Conservation (phyloP, 495 filamentous ascomycete genomes). For the Tuber aestivum region DNA sequence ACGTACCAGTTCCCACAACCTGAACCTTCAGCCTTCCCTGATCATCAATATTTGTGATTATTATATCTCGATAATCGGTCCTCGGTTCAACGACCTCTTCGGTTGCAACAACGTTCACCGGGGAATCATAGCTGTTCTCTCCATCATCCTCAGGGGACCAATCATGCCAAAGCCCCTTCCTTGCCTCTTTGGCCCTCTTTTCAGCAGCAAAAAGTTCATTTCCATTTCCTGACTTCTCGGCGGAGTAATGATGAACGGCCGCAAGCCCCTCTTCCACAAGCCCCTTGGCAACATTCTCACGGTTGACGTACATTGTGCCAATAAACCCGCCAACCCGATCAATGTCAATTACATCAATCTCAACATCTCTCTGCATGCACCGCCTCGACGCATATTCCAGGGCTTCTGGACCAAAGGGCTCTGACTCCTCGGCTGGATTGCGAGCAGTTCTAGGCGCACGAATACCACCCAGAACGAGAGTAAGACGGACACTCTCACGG, state of each 20-base stretch:
- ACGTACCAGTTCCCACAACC: constrained; percentile 58
- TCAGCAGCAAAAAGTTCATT: constrained; percentile 83
- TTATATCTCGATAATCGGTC: constrained; percentile 85
- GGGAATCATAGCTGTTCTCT: constrained; percentile 46
- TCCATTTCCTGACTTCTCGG: constrained; percentile 86
- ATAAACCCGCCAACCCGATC: constrained; percentile 98
- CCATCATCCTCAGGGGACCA: constrained; percentile 71
- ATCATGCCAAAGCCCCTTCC: constrained; percentile 86
- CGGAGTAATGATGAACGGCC: constrained; percentile 85
- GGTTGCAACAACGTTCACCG: constrained; percentile 35
- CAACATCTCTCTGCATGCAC: constrained; percentile 89
- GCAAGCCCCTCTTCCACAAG: constrained; percentile 92
- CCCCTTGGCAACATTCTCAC: constrained; percentile 90
- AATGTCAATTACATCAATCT: constrained; percentile 89
- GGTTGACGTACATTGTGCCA: constrained; percentile 85
- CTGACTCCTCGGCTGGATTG: constrained; percentile 68
- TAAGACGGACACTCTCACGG: constrained; percentile 88
- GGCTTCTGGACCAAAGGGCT: constrained; percentile 93
- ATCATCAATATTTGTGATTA: constrained; percentile 79
- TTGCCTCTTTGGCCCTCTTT: constrained; percentile 74
- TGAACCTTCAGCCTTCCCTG: constrained; percentile 78
- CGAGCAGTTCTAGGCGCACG: constrained; percentile 85
- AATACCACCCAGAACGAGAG: constrained; percentile 89
- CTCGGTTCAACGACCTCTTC: constrained; percentile 51
- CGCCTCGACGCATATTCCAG: constrained; percentile 80